Evolutionary conservation across 177 flowering plant genomes (phyloP).

Genomic region (Vitis hybrid): DNA sequence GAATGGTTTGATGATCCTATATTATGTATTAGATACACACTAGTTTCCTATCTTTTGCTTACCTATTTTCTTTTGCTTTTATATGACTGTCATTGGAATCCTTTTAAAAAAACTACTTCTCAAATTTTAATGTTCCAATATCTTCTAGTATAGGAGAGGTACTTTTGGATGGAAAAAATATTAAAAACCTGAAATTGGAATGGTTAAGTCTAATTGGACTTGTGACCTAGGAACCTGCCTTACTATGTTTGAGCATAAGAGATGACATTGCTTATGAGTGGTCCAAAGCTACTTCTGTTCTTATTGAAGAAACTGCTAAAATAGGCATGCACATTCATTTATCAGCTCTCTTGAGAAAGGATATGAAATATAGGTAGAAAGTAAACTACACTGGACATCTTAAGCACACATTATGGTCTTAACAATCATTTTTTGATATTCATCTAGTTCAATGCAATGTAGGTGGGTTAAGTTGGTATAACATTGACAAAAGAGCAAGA

Average conservation of each 20-base stretch:
- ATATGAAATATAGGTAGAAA: too few relatives aligned
- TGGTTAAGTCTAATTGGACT: constrained; percentile 96
- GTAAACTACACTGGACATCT: background rate
- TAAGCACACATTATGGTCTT: too few relatives aligned
- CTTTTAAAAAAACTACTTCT: background rate
- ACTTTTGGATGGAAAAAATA: constrained; percentile 94
- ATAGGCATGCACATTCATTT: constrained; percentile 93
- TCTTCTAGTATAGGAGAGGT: constrained; percentile 78
- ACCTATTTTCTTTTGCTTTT: background rate
- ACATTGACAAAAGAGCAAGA: constrained; percentile 80
- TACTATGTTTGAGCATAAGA: constrained; percentile 83
- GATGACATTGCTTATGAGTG: constrained; percentile 97
- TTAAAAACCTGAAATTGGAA: constrained; percentile 80
- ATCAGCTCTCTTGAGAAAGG: constrained; percentile 68
- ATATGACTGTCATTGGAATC: background rate
- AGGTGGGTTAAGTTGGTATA: too few relatives aligned
- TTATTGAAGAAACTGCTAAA: constrained; percentile 97
- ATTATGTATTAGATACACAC: constrained; percentile 51
- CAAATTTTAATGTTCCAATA: background rate
- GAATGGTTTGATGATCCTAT: constrained; percentile 98
- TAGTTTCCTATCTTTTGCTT: background rate
- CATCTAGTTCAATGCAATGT: too few relatives aligned
- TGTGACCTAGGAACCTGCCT: constrained; percentile 97
- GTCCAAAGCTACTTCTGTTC: constrained; percentile 58
- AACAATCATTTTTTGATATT: too few relatives aligned